Conservation (phyloP, 1,284 basidiomycete species). For the Fereydounia khargensis region DNA sequence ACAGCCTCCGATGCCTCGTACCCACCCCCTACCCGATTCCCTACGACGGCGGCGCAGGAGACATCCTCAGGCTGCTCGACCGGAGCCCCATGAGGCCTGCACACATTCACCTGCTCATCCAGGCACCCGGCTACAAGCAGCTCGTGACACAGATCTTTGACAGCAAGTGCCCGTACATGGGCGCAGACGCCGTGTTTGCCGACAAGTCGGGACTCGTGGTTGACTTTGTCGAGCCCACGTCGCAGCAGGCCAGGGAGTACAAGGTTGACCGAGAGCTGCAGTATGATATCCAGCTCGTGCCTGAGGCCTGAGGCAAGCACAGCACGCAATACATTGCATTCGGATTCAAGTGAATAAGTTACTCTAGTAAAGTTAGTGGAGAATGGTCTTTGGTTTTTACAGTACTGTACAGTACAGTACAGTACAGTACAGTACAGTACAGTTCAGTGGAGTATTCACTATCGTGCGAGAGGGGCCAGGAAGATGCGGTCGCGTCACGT, state of each 20-base stretch:
- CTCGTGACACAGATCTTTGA: conserved; percentile 54
- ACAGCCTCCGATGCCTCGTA: conserved; percentile 50
- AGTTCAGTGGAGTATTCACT: no score
- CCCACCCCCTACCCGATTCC: conserved; percentile 59
- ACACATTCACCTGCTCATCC: conserved; percentile 54
- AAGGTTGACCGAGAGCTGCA: conserved; percentile 29
- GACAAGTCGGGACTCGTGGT: conserved; percentile 57
- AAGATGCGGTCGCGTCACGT: no score
- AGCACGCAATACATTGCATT: no score
- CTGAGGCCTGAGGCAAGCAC: conserved; percentile 17
- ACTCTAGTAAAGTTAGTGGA: no score
- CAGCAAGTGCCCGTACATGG: conserved; percentile 56
- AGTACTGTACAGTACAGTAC: no score
- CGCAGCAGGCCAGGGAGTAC: conserved; percentile 12
- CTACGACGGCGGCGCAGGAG: conserved; percentile 56
- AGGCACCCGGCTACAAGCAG: conserved; percentile 16
- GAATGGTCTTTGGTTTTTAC: no score
- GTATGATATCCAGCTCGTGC: conserved; percentile 46
- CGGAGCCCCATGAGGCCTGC: conserved; percentile 58
- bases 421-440: no score
- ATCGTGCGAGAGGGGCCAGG: no score
- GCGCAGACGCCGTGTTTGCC: conserved; percentile 59
- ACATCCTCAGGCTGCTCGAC: conserved; percentile 57
- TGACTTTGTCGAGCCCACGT: conserved; percentile 42
- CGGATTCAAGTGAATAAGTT: no score